Evolutionary conservation across 768 basidiomycete genomes (phyloP), one percentile per base, ranked within the genome.

Genomic region (Phylloporus sp.): DNA sequence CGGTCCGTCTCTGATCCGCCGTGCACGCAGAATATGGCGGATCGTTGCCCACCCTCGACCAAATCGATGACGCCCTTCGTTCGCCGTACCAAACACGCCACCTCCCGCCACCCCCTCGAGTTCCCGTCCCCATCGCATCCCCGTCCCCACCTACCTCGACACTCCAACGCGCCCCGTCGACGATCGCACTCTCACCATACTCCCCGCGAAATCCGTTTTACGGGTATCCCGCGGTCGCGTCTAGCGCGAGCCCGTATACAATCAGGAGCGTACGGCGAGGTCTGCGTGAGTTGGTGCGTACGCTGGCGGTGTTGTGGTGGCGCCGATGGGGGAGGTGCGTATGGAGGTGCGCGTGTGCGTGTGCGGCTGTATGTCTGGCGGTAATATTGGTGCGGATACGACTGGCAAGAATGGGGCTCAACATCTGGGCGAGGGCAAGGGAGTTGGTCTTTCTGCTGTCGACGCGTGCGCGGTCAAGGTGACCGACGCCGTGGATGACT

Each of bases 171-270:
- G 7, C 29, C 27, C 29, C 53, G 32, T 53, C 55, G 28, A 44
- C 51, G 36, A 43, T 55, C 20, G 13, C 20, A 15, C 53, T 80
- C 33, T 72, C 81, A 9, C 72, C 82, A 17, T 79, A 76, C 24
- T 87, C 86, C 22, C 59, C 69, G 29, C 65, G 78, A 32, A 89
- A 87, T 52, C 87, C 87, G 2, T 88, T 82, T 65, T 90, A 78
- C 52, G 86, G 86, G 4, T 88, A 89, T 58, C 83, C 86, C 6
- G 71, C 73, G 11, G 26, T 54, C 32, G 33, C 70, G 6, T 61
- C 63, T 55, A 47, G 62, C 56, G 38, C 57, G 20, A 41, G 38
- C 8, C 66, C 74, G 14, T 67, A 74, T 40, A 64, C 69, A 14
- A 70, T 84, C 52, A 74, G 72, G 29, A 73, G 80, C 60, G 82